Percentiles rank a stretch among this genome's conserved stretches.
Evolutionary conservation across 2,329 filamentous ascomycete genomes (phyloP).

Genomic region (Paramyrothecium roridum): DNA sequence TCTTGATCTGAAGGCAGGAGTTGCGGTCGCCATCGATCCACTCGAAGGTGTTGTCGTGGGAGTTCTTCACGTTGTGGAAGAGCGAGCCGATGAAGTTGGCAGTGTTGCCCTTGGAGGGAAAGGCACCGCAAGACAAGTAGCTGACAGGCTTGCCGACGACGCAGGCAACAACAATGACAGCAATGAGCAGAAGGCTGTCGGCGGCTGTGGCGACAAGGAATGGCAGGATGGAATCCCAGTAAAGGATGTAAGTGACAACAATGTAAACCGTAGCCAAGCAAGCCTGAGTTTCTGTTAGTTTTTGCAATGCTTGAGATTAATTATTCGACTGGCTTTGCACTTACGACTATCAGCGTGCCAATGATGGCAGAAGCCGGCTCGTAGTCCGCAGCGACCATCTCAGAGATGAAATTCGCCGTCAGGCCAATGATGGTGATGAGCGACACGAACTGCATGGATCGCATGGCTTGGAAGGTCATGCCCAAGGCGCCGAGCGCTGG

Average conservation of each 20-base stretch:
- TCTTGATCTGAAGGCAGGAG: constrained; percentile 81
- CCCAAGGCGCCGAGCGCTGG: constrained; percentile 69
- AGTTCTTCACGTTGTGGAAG: constrained; percentile 34
- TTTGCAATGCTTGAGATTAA: neutral
- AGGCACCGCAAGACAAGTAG: constrained; percentile 66
- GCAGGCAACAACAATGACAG: constrained; percentile 73
- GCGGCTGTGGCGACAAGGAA: constrained; percentile 65
- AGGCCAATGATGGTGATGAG: constrained; percentile 79
- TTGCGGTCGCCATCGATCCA: constrained; percentile 51
- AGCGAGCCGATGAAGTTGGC: constrained; percentile 42
- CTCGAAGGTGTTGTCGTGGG: constrained; percentile 29
- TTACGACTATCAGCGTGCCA: constrained; percentile 75
- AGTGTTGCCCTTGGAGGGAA: constrained; percentile 39
- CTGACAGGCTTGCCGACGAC: constrained; percentile 78
- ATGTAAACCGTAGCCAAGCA: constrained; percentile 78
- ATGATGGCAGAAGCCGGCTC: constrained; percentile 70
- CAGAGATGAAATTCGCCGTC: constrained; percentile 75
- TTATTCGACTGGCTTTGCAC: constrained; percentile 30
- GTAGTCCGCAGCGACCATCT: constrained; percentile 65
- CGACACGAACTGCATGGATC: constrained; percentile 66
- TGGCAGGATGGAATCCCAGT: constrained; percentile 72
- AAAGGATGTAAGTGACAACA: constrained; percentile 76
- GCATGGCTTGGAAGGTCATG: constrained; percentile 72
- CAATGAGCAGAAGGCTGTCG: constrained; percentile 70
- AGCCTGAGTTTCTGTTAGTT: constrained; percentile 49